Conservation (phyloP, 2,329 filamentous ascomycete genomes). For the Calonectria pseudoreteaudii region DNA sequence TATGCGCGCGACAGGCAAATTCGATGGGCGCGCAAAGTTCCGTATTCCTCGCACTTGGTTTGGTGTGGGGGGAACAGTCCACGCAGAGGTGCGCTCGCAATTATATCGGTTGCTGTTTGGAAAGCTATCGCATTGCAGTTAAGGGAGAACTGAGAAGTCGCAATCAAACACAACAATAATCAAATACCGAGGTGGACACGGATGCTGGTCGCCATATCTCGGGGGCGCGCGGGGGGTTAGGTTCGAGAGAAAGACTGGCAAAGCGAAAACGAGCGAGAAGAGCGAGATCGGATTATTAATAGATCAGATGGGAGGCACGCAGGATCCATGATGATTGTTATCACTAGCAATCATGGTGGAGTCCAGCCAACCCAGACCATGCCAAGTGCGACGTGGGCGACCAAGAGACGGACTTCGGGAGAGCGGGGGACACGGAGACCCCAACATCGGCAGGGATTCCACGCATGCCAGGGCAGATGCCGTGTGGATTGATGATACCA, state of each 20-base stretch:
- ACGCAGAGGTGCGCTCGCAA: conserved; percentile 3
- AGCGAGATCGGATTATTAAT: conserved; percentile 21
- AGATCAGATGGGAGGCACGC: not conserved
- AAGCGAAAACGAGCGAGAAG: not conserved
- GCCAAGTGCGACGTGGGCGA: conserved; percentile 13
- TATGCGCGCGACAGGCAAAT: conserved; percentile 7
- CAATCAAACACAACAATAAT: not conserved
- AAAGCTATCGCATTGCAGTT: conserved; percentile 20
- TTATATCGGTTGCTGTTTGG: not conserved
- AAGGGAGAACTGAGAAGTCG: not conserved
- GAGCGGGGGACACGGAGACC: conserved; percentile 7
- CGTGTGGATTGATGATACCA: not conserved
- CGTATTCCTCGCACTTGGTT: not conserved
- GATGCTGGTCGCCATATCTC: not conserved
- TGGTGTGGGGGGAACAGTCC: not conserved
- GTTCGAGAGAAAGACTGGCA: not conserved
- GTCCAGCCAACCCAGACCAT: conserved; percentile 6
- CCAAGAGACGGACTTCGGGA: conserved; percentile 17
- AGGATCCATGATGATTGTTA: conserved; percentile 21
- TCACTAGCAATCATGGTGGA: conserved; percentile 15
- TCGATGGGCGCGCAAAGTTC: not conserved
- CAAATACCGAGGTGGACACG: not conserved
- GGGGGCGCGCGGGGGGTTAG: not conserved
- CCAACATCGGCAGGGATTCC: conserved; percentile 6
- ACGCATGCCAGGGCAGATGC: not conserved